Evolutionary conservation across 176 grass and related monocot genomes (phyloP).

Genomic region (Tillandsia leiboldiana): DNA sequence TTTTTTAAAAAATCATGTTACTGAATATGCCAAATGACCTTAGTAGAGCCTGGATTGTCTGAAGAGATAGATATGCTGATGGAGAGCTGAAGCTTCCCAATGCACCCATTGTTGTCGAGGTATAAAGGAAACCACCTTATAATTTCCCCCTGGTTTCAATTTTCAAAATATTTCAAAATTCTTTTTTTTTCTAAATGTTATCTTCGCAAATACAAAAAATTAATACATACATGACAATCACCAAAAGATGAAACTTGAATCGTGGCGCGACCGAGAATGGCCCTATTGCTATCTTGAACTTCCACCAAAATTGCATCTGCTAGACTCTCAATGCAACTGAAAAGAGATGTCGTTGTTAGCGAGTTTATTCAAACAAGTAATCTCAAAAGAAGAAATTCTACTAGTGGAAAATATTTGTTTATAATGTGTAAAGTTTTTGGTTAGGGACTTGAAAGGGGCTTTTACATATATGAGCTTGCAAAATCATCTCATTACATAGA

Average conservation of each 20-base stretch:
- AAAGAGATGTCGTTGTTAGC: constrained; percentile 17
- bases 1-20: neutral
- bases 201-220: neutral
- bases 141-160: constrained; percentile 50
- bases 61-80: constrained; percentile 51
- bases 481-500: neutral
- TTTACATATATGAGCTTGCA: too few relatives aligned
- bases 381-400: neutral
- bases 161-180: constrained; percentile 18
- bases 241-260: constrained; percentile 60
- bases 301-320: constrained; percentile 65
- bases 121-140: constrained; percentile 74
- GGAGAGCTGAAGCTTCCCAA: constrained; percentile 81
- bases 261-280: constrained; percentile 50
- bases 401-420: neutral
- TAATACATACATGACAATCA: constrained; percentile 62
- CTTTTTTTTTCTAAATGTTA: neutral
- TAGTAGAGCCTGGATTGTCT: constrained; percentile 42
- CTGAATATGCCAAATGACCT: constrained; percentile 26
- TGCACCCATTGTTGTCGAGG: constrained; percentile 63
- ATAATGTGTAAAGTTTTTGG: too few relatives aligned
- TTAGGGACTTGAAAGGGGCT: too few relatives aligned
- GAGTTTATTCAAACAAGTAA: neutral
- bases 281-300: constrained; percentile 60
- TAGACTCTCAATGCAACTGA: constrained; percentile 67